Evolutionary conservation across 1,284 basidiomycete species (phyloP).

Genomic region (Heterobasidion parviporum): DNA sequence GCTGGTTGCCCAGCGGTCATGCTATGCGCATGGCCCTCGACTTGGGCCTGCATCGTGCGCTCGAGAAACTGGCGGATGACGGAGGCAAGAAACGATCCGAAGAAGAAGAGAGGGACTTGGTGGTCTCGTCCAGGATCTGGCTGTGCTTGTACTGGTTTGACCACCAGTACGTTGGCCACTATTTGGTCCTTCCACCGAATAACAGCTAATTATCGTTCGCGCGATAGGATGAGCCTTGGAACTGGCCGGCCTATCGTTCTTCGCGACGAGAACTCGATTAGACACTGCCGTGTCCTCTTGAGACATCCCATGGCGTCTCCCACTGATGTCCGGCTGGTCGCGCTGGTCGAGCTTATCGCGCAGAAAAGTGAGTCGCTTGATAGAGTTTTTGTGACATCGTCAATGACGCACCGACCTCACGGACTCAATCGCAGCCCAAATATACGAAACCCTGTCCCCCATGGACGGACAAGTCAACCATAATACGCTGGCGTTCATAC

Average conservation of each 20-base stretch:
- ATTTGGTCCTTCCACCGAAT: conserved; percentile 12
- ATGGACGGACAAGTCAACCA: conserved; percentile 83
- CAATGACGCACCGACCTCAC: not conserved
- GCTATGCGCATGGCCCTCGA: conserved; percentile 94
- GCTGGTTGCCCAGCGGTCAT: conserved; percentile 88
- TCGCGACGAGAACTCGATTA: conserved; percentile 81
- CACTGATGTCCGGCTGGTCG: conserved; percentile 83
- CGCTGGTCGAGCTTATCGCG: conserved; percentile 84
- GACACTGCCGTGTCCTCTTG: conserved; percentile 74
- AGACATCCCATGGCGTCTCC: conserved; percentile 80
- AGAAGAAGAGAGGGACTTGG: conserved; percentile 82
- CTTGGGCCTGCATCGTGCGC: conserved; percentile 81
- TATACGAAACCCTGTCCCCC: conserved; percentile 81
- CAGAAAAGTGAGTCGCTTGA: conserved; percentile 63
- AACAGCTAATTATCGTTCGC: conserved; percentile 3
- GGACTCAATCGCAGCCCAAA: conserved; percentile 55
- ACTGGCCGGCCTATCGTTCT: conserved; percentile 86
- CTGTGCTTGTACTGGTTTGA: conserved; percentile 91
- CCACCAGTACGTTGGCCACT: conserved; percentile 57
- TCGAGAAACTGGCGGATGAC: conserved; percentile 83
- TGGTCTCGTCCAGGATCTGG: conserved; percentile 90
- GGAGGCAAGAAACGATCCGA: conserved; percentile 60
- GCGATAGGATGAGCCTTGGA: conserved; percentile 74
- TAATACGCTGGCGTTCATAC: conserved; percentile 78
- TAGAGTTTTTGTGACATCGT: not conserved